Conservation (phyloP, 768 basidiomycete genomes). For the Pleurotus djamor region DNA sequence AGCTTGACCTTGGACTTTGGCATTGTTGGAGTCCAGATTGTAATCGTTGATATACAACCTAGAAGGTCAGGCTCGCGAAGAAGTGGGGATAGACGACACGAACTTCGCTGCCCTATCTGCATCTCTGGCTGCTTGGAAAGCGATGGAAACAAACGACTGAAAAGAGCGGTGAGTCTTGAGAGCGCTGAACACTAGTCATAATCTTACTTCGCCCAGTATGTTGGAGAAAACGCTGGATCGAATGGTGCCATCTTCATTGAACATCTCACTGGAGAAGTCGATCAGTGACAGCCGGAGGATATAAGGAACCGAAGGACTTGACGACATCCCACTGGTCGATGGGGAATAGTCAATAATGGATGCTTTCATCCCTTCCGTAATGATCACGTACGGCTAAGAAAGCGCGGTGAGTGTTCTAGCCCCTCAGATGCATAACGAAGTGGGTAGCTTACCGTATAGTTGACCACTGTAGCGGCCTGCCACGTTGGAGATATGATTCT, state of each 20-base stretch:
- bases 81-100: background rate
- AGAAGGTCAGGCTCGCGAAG: background rate
- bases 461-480: constrained; percentile 45
- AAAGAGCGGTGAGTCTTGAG: constrained; percentile 2
- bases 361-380: background rate
- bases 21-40: constrained; percentile 47
- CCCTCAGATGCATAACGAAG: background rate
- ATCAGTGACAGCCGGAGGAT: constrained; percentile 1
- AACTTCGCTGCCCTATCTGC: constrained; percentile 48
- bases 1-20: constrained; percentile 31
- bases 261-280: constrained; percentile 34
- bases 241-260: constrained; percentile 49
- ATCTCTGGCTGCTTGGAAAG: constrained; percentile 47
- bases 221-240: constrained; percentile 45
- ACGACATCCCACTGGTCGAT: constrained; percentile 36
- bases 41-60: constrained; percentile 44
- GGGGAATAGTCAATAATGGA: background rate
- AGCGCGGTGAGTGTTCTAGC: background rate
- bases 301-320: constrained; percentile 26
- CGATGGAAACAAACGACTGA: constrained; percentile 45
- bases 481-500: constrained; percentile 43
- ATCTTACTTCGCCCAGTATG: constrained; percentile 37
- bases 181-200: background rate
- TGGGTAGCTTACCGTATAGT: constrained; percentile 29
- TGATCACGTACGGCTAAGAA: constrained; percentile 12